phyloP scores from a whole-genome alignment of 2,329 filamentous ascomycete genomes.

The Akanthomyces uredinophilus region DNA sequence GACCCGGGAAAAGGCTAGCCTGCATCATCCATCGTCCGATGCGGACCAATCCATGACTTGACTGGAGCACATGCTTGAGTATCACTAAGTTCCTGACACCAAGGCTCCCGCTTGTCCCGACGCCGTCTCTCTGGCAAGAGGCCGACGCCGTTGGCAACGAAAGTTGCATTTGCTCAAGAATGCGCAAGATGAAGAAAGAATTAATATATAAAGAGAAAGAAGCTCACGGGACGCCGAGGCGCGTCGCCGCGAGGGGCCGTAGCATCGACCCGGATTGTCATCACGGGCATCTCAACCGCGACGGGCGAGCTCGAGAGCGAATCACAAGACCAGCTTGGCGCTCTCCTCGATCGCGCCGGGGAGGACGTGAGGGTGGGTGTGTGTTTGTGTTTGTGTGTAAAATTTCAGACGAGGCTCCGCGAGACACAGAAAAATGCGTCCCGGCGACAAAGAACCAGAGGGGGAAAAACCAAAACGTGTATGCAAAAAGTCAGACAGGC shows the following conservation, averaged over 20 bases:
- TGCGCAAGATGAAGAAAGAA: slow-evolving; percentile 26
- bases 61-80: not conserved
- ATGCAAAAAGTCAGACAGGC: slow-evolving; percentile 22
- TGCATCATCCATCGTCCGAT: slow-evolving; percentile 10
- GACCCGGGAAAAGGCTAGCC: slow-evolving; percentile 23
- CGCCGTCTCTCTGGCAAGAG: not conserved
- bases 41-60: slow-evolving; percentile 8
- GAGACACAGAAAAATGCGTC: slow-evolving; percentile 12
- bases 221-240: slow-evolving; percentile 22
- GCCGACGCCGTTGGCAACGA: not conserved
- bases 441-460: slow-evolving; percentile 25
- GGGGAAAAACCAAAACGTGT: slow-evolving; percentile 14
- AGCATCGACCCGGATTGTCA: slow-evolving; percentile 49
- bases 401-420: slow-evolving; percentile 24
- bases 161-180: slow-evolving; percentile 22
- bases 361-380: slow-evolving; percentile 21
- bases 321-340: slow-evolving; percentile 42
- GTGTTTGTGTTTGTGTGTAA: slow-evolving; percentile 14
- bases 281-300: slow-evolving; percentile 21
- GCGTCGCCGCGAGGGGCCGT: slow-evolving; percentile 37
- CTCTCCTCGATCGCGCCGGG: slow-evolving; percentile 26
- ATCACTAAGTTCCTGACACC: slow-evolving; percentile 5
- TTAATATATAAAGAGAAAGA: slow-evolving; percentile 12
- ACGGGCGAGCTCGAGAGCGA: slow-evolving; percentile 17
- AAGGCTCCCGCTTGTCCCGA: not conserved